Evolutionary conservation across 2,329 filamentous ascomycete species (phyloP), one percentile per base, ranked within the genome.

Genomic region (Ascochyta pisi): DNA sequence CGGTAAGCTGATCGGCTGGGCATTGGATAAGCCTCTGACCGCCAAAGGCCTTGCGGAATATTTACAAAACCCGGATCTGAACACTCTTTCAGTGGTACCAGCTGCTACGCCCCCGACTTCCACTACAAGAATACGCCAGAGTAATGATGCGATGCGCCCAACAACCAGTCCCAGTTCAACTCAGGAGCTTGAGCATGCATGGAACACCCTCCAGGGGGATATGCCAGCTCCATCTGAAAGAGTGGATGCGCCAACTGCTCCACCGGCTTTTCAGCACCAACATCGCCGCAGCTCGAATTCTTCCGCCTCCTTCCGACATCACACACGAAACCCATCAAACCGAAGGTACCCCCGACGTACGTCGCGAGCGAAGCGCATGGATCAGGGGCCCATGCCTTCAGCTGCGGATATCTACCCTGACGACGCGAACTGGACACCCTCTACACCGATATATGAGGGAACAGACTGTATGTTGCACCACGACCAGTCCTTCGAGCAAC

Each of bases 331-430:
- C 10, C 19, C 42, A 8, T 60, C 58, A 6, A 35, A 15, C 8
- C 31, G 29, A 27, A 39, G 53, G 29, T 55, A 47, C 13, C 41
- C 38, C 22, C 52, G 57, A 41, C 49, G 58, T 22, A 13, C 43
- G 26, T 61, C 56, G 4, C 66, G 64, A 3, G 29, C 39, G n/a
- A 70, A 62, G 47, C 67, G 69, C 8, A 54, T 53, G 6, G 69
- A 72, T 51, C 69, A 73, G 56, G 70, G 70, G 0, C 70, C 70
- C 5, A 56, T 64, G 51, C 65, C 70, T 4, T 73, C 70, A 13
- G 38, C 42, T 3, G 70, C 70, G 3, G 70, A 73, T 38, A 68
- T 71, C 46, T 73, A 71, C 35, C 70, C 70, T 7, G 69, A 71
- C 13, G 70, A 73, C 50, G 65, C 66, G 2, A 40, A 52, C 27